Conservation (phyloP, 2,329 filamentous ascomycete species). For the Daldinia sp. region DNA sequence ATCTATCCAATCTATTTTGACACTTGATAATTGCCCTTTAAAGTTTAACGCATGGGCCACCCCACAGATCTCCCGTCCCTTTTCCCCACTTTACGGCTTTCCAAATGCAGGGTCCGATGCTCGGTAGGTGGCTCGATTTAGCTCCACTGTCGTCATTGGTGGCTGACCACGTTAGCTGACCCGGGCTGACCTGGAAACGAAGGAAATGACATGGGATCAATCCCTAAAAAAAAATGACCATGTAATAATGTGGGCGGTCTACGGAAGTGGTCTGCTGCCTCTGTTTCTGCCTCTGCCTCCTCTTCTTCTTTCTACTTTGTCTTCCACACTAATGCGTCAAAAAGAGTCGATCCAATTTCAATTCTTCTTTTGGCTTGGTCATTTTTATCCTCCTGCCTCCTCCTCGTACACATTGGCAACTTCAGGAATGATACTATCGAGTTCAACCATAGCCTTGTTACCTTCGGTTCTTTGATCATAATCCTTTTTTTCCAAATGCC, state of each 20-base stretch:
- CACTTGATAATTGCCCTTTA: conserved; percentile 19
- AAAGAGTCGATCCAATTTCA: conserved; percentile 26
- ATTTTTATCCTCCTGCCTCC: conserved; percentile 14
- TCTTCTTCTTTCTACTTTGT: conserved; percentile 8
- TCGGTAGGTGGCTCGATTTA: conserved; percentile 39
- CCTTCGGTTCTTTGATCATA: conserved; percentile 46
- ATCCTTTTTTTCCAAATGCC: conserved; percentile 42
- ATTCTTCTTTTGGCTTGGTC: conserved; percentile 10
- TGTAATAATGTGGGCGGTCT: conserved; percentile 37
- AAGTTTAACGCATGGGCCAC: conserved; percentile 32
- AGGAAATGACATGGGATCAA: conserved; percentile 31
- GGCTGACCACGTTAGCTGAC: conserved; percentile 32
- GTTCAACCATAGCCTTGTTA: conserved; percentile 27
- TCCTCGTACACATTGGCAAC: conserved; percentile 17
- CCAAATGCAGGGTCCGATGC: conserved; percentile 46
- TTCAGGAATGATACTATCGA: conserved; percentile 44
- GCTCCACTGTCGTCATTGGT: conserved; percentile 46
- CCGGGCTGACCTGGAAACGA: conserved; percentile 20
- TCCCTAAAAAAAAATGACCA: conserved; percentile 39
- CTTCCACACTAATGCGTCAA: conserved; percentile 37
- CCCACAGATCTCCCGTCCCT: conserved; percentile 29
- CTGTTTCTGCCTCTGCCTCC: conserved; percentile 19
- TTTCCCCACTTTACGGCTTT: conserved; percentile 39
- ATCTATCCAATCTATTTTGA: neutral
- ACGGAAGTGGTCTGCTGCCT: conserved; percentile 34